phyloP scores from a whole-genome alignment of 2,329 filamentous ascomycete species.

The Pseudogymnoascus sp. region DNA sequence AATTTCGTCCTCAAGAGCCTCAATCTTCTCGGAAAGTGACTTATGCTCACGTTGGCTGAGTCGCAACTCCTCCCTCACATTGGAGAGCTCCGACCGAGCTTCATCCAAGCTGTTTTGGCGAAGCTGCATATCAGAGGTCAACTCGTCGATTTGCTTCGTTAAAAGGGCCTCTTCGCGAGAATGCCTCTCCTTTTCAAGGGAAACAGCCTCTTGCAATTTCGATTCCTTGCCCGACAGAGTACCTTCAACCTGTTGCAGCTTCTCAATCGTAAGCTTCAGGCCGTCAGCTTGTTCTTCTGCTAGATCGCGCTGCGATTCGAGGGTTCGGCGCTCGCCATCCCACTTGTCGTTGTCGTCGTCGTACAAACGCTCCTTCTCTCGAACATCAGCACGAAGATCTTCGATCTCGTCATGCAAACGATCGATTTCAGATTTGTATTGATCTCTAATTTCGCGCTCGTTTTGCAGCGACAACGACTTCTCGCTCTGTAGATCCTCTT shows the following conservation, averaged over 20 bases:
- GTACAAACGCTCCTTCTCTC: slow-evolving; percentile 62
- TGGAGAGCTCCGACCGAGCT: slow-evolving; percentile 56
- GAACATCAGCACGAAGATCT: slow-evolving; percentile 49
- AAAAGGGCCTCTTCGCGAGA: slow-evolving; percentile 62
- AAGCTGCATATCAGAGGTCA: slow-evolving; percentile 62
- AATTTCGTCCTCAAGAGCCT: slow-evolving; percentile 67
- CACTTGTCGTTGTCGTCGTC: slow-evolving; percentile 65
- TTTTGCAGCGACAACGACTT: slow-evolving; percentile 36
- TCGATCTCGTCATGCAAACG: slow-evolving; percentile 43
- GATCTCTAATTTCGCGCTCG: slow-evolving; percentile 49
- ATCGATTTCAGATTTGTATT: slow-evolving; percentile 47
- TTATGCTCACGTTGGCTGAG: slow-evolving; percentile 56
- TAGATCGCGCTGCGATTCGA: slow-evolving; percentile 57
- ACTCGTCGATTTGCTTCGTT: slow-evolving; percentile 62
- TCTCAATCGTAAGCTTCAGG: slow-evolving; percentile 63
- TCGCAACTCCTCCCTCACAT: slow-evolving; percentile 61
- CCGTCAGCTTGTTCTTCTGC: slow-evolving; percentile 60
- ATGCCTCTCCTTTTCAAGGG: slow-evolving; percentile 65
- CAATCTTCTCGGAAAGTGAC: slow-evolving; percentile 54
- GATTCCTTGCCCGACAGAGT: slow-evolving; percentile 59
- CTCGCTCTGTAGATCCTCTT: slow-evolving; percentile 39
- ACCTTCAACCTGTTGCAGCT: slow-evolving; percentile 59
- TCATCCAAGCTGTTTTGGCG: slow-evolving; percentile 58
- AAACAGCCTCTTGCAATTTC: slow-evolving; percentile 58
- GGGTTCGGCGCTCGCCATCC: slow-evolving; percentile 56